A percentile compares a stretch with the other conserved stretches of the same genome.
Evolutionary conservation across 1,139 yeast species (phyloP).

Genomic region (Hyphopichia khmerensis): DNA sequence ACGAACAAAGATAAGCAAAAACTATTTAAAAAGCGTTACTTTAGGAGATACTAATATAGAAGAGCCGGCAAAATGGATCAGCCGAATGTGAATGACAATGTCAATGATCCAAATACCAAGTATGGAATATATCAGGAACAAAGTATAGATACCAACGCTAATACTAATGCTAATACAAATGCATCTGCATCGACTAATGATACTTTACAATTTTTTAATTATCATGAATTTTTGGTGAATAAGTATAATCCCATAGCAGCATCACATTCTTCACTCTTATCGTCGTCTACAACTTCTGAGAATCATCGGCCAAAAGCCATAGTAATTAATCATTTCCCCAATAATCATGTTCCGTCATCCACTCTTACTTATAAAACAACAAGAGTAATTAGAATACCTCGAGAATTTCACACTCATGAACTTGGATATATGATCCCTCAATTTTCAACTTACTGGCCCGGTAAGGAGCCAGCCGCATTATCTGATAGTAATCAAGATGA

Average conservation of each 20-base stretch:
- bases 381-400: slow-evolving; percentile 64
- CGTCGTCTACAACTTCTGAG: neutral
- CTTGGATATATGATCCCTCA: slow-evolving; percentile 50
- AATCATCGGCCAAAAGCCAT: slow-evolving; percentile 23
- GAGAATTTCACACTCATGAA: slow-evolving; percentile 35
- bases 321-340: slow-evolving; percentile 67
- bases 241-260: slow-evolving; percentile 24
- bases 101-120: slow-evolving; percentile 14
- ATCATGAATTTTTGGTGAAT: slow-evolving; percentile 55
- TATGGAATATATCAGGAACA: slow-evolving; percentile 4
- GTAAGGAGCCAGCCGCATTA: slow-evolving; percentile 65
- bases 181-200: slow-evolving; percentile 2
- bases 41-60: too few relatives aligned
- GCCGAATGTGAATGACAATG: neutral
- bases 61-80: neutral
- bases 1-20: neutral
- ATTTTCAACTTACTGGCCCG: slow-evolving; percentile 60
- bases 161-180: neutral
- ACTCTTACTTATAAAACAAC: slow-evolving; percentile 35
- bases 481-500: slow-evolving; percentile 11
- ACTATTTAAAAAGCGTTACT: too few relatives aligned
- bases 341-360: slow-evolving; percentile 33
- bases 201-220: slow-evolving; percentile 52
- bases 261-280: slow-evolving; percentile 2
- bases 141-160: slow-evolving; percentile 1